Conservation (phyloP, 495 filamentous ascomycete species). For the Hypomontagnella submonticulosa region DNA sequence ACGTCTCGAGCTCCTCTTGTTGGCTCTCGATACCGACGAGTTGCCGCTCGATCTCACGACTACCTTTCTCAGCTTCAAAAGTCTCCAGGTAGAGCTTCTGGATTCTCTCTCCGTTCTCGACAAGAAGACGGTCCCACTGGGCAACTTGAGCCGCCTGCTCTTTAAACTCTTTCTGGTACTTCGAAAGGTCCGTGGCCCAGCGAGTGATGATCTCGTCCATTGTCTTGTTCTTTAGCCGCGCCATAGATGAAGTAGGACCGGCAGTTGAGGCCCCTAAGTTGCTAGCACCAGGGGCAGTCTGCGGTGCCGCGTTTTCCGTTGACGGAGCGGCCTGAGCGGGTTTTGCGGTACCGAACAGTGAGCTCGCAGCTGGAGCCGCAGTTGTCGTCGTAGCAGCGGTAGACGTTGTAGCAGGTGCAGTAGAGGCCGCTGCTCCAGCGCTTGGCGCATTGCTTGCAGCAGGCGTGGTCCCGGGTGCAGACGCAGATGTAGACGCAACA, state of each 20-base stretch:
- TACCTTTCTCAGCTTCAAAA: slow-evolving; percentile 89
- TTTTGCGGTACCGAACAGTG: slow-evolving; percentile 27
- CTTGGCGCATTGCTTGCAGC: slow-evolving; percentile 30
- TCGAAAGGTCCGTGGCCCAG: slow-evolving; percentile 93
- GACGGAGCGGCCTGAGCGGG: slow-evolving; percentile 40
- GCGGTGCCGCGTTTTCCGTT: slow-evolving; percentile 45
- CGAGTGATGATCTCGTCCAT: slow-evolving; percentile 99
- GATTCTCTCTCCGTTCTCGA: slow-evolving; percentile 92
- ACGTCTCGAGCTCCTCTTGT: slow-evolving; percentile 85
- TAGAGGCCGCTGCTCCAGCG: slow-evolving; percentile 18
- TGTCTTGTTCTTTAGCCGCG: slow-evolving; percentile 94
- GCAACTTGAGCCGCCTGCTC: slow-evolving; percentile 86
- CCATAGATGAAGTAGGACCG: slow-evolving; percentile 81
- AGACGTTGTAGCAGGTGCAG: slow-evolving; percentile 27
- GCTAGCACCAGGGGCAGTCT: slow-evolving; percentile 43
- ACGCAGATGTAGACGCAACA: slow-evolving; percentile 27
- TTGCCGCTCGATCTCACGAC: slow-evolving; percentile 90
- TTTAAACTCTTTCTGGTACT: slow-evolving; percentile 96
- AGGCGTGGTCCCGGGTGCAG: slow-evolving; percentile 39
- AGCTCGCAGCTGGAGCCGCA: slow-evolving; percentile 22
- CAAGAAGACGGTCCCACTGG: slow-evolving; percentile 89
- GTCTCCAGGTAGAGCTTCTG: slow-evolving; percentile 87
- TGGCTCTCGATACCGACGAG: slow-evolving; percentile 86
- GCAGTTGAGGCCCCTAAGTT: slow-evolving; percentile 74
- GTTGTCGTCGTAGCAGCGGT: slow-evolving; percentile 31